phyloP scores from a whole-genome alignment of 352 stramenopile genomes.

The Pythium folliculosum region DNA sequence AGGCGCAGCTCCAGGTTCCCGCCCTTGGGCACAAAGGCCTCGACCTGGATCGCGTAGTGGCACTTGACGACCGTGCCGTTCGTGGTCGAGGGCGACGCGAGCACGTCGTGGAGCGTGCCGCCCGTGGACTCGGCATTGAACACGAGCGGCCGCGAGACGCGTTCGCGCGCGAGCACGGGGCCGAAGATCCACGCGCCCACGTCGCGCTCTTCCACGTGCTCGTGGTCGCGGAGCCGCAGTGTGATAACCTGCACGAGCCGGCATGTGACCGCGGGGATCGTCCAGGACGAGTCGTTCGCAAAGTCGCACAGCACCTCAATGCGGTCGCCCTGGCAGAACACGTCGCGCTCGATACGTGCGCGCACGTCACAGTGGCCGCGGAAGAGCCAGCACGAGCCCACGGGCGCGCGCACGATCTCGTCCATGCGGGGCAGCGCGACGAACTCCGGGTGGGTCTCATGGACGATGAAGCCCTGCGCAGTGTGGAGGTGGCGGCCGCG shows the following conservation, averaged over 20 bases:
- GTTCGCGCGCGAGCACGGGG: not conserved
- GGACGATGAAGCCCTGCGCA: constrained; percentile 7
- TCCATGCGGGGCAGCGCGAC: constrained; percentile 5
- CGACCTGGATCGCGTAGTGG: constrained; percentile 11
- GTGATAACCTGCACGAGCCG: constrained; percentile 9
- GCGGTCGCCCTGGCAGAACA: constrained; percentile 6
- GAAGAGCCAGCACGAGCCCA: not conserved
- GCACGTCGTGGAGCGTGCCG: not conserved
- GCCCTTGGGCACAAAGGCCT: constrained; percentile 5
- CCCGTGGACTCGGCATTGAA: constrained; percentile 6
- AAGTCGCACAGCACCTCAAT: constrained; percentile 3
- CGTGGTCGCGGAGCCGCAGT: not conserved
- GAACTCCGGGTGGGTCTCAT: constrained; percentile 17
- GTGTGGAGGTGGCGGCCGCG: constrained; percentile 4
- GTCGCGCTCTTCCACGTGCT: constrained; percentile 9
- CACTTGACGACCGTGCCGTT: constrained; percentile 20
- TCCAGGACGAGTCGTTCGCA: constrained; percentile 1
- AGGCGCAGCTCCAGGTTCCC: not conserved
- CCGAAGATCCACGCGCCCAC: constrained; percentile 6
- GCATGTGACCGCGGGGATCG: constrained; percentile 8
- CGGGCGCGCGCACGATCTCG: not conserved
- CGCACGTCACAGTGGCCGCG: constrained; percentile 5
- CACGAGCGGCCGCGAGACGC: not conserved
- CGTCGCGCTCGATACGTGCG: not conserved
- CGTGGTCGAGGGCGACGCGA: constrained; percentile 8